These are phyloP conservation scores for Vitis rupestris DNA, from an alignment of 164 flowering plant species.

Conservation along the genomic window DNA sequence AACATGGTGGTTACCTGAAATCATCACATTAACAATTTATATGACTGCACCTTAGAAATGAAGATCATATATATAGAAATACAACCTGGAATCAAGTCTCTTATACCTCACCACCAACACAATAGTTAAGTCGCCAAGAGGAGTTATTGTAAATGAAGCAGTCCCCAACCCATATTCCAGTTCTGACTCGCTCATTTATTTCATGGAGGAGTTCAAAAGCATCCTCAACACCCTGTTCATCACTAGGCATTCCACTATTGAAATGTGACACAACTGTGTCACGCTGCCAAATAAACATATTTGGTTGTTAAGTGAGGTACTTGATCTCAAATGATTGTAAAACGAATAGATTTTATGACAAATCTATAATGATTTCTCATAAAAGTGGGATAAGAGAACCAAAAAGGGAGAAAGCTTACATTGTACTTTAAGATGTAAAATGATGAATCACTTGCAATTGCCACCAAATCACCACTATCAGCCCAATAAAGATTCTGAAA, in stretches of 20 bases:
- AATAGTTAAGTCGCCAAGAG: conserved; percentile 94
- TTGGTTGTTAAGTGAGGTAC: too few relatives aligned
- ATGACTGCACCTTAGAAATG: background rate
- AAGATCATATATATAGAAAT: background rate
- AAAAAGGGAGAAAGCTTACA: conserved; percentile 43
- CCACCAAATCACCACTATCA: conserved; percentile 94
- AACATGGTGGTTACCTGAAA: conserved; percentile 95
- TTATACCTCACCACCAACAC: conserved; percentile 99
- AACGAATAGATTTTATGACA: background rate
- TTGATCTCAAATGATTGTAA: too few relatives aligned
- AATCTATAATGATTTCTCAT: background rate
- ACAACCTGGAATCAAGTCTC: background rate
- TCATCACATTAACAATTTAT: background rate
- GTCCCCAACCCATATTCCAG: conserved; percentile 98
- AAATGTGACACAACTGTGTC: conserved; percentile 75
- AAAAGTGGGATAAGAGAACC: too few relatives aligned
- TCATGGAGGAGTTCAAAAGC: conserved; percentile 97
- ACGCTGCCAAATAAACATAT: conserved; percentile 52
- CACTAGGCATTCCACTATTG: conserved; percentile 78
- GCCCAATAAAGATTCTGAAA: conserved; percentile 97
- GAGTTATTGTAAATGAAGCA: conserved; percentile 93
- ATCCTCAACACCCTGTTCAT: conserved; percentile 97
- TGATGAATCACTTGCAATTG: conserved; percentile 88
- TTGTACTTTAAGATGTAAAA: conserved; percentile 93
- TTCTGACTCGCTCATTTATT: conserved; percentile 87